A percentile compares a stretch with the other conserved stretches of the same genome.
Evolutionary conservation across 2,329 filamentous ascomycete species (phyloP).

Genomic region (Fusarium annulatum): DNA sequence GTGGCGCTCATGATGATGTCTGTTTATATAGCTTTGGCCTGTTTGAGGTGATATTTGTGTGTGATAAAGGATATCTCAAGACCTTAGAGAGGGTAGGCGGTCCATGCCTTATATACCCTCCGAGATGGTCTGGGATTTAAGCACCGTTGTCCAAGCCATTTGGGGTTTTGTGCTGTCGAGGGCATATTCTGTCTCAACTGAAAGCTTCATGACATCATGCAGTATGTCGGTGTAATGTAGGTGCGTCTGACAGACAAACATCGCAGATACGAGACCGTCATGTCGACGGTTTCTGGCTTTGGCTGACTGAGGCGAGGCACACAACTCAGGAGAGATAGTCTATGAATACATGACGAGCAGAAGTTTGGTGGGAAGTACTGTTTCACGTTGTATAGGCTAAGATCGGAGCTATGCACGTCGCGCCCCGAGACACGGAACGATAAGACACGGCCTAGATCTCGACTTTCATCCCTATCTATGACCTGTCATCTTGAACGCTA

Average conservation of each 20-base stretch:
- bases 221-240: accelerated
- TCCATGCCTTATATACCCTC: accelerated
- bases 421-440: not conserved
- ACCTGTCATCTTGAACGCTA: accelerated
- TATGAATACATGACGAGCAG: not conserved
- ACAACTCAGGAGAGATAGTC: accelerated
- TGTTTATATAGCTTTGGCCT: accelerated
- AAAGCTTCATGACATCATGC: not conserved
- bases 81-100: accelerated
- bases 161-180: accelerated
- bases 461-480: no score
- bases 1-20: not conserved
- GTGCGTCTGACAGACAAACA: not conserved
- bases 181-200: not conserved
- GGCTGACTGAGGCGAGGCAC: accelerated
- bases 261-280: accelerated
- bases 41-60: not conserved
- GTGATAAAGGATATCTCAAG: accelerated
- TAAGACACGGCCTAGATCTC: not conserved
- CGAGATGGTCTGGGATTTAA: accelerated
- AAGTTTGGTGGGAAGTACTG: accelerated
- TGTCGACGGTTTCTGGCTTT: no score
- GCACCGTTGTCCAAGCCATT: accelerated
- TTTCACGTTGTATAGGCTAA: accelerated
- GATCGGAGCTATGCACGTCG: not conserved